Conservation (phyloP, 2,329 filamentous ascomycete species). For the Aspergillus novoparasiticus region DNA sequence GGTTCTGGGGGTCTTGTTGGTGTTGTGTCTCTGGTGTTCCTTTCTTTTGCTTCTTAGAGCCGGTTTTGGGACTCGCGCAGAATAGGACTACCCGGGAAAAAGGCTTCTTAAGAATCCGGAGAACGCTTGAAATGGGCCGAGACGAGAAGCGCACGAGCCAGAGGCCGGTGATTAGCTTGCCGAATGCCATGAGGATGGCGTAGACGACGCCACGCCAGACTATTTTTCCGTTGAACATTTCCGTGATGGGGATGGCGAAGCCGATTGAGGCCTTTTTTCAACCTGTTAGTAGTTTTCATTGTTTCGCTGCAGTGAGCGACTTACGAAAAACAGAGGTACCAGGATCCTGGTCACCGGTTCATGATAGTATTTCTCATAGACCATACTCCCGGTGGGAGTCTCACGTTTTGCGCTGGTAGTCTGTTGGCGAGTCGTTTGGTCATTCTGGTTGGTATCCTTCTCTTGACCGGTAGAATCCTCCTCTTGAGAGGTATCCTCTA, state of each 20-base stretch:
- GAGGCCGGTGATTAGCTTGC: conserved; percentile 62
- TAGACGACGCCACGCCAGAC: conserved; percentile 77
- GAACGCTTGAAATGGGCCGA: conserved; percentile 12
- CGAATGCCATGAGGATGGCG: conserved; percentile 67
- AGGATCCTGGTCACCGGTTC: conserved; percentile 56
- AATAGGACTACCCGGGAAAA: conserved; percentile 11
- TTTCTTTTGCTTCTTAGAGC: not conserved
- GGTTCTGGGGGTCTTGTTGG: not conserved
- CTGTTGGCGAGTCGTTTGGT: not conserved
- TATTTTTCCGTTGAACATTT: conserved; percentile 65
- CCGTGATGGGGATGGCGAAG: conserved; percentile 74
- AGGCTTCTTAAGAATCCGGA: conserved; percentile 4
- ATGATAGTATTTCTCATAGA: conserved; percentile 53
- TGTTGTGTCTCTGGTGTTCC: not conserved
- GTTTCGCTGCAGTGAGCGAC: conserved; percentile 20
- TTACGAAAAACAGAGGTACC: conserved; percentile 73
- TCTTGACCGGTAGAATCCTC: not conserved
- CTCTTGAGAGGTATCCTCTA: not conserved
- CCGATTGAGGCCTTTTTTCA: conserved; percentile 59
- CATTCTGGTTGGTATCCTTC: not conserved
- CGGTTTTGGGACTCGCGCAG: not conserved
- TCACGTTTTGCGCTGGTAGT: not conserved
- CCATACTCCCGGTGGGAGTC: conserved; percentile 24
- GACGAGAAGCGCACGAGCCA: conserved; percentile 55
- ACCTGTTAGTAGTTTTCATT: not conserved